Base-by-base conservation (phyloP, 306 rosid genomes). In the Canavalia ensiformis region DNA sequence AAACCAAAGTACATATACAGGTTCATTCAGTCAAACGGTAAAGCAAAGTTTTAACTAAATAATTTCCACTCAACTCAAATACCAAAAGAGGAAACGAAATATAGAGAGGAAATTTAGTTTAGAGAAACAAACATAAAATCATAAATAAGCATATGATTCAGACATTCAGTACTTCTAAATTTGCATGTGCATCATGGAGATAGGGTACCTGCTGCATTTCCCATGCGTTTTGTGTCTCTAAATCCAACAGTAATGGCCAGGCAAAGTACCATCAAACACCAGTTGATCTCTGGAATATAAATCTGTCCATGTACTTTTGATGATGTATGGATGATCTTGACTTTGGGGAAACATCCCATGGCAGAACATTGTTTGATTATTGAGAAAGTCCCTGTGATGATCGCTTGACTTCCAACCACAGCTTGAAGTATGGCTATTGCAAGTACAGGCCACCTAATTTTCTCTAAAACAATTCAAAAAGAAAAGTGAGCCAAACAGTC, bases 371-470 rank as follows among this genome's bases (percentile, higher is more conserved):
- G 97, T 70, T 92, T 92, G 77, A 92, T 92, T 74, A 90, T 89
- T 1, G 97, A 92, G 88, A 92, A 92, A 68, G 95, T 90, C 77
- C 91, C 97, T 0, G 97, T 92, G 72, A 92, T 92, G 76, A 92
- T 89, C 71, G 97, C 92, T 75, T 92, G 97, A 85, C 97, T 90
- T 74, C 97, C 97, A 10, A 92, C 97, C 8, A 92, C 91, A 4
- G 97, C 97, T 29, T 92, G 92, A 57, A 92, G 97, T 74, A 92
- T 81, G 39, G 95, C 97, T 77, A 92, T 88, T 68, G 87, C 86
- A 54, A 92, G 91, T 67, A 90, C 88, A 30, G 97, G 97, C 93
- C 93, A 90, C 69, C 91, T 87, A 71, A 92, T 31, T 33, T 84
- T 84, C 75, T 87, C 97, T 92, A 88, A 9, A 85, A 72, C 29